Evolutionary conservation across 768 basidiomycete genomes (phyloP).

Genomic region (Rhizopogon sp.): DNA sequence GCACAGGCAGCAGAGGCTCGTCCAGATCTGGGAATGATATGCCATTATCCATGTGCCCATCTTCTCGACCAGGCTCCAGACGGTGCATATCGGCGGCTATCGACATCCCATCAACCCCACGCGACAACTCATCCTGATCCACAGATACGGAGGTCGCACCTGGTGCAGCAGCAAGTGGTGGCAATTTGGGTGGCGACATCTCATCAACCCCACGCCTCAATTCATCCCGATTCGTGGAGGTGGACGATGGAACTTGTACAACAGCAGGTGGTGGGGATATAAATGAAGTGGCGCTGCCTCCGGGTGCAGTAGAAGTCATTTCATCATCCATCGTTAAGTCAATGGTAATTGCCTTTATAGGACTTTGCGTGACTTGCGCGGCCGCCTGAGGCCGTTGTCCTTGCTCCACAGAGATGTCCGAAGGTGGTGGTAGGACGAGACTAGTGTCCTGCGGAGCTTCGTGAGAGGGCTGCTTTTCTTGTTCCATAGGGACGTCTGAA

Average conservation of each 20-base stretch:
- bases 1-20: slow-evolving; percentile 7
- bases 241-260: not conserved
- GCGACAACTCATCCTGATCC: slow-evolving; percentile 3
- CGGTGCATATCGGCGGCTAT: slow-evolving; percentile 12
- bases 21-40: slow-evolving; percentile 6
- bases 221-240: not conserved
- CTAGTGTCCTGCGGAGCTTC: not conserved
- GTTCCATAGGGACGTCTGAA: not conserved
- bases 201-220: slow-evolving; percentile 12
- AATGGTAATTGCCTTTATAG: not conserved
- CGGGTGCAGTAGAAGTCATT: not conserved
- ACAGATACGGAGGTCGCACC: not conserved
- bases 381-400: not conserved
- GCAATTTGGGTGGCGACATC: slow-evolving; percentile 6
- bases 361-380: not conserved
- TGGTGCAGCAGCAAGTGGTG: not conserved
- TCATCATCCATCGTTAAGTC: not conserved
- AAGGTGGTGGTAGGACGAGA: not conserved
- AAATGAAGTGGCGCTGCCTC: not conserved
- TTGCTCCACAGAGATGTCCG: not conserved
- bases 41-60: slow-evolving; percentile 18
- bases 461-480: not conserved
- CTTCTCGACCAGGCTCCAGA: slow-evolving; percentile 6
- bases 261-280: not conserved
- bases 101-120: slow-evolving; percentile 15